phyloP scores from a whole-genome alignment of 352 stramenopile species.

The Phytopythium helicoides region DNA sequence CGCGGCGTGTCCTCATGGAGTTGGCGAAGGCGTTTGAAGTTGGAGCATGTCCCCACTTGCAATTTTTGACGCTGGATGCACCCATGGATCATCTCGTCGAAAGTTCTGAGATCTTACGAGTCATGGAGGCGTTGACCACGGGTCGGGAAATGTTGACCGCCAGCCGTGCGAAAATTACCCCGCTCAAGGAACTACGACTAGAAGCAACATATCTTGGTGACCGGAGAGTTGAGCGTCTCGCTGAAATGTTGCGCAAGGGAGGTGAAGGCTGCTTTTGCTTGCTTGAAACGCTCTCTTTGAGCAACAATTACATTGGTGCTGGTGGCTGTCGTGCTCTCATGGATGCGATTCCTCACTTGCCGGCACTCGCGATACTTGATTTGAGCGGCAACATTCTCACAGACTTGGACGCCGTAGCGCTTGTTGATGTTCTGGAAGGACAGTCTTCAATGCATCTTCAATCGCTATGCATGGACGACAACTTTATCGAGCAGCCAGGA shows the following conservation, averaged over 20 bases:
- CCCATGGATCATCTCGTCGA: constrained; percentile 61
- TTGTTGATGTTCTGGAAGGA: constrained; percentile 21
- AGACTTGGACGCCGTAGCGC: constrained; percentile 35
- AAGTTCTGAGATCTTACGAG: constrained; percentile 38
- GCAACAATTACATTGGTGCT: constrained; percentile 62
- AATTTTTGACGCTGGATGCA: constrained; percentile 32
- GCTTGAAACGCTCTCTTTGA: constrained; percentile 37
- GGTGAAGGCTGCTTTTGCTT: constrained; percentile 23
- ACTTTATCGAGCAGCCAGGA: constrained; percentile 26
- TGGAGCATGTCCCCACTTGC: constrained; percentile 29
- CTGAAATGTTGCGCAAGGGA: constrained; percentile 20
- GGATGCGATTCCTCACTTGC: constrained; percentile 18
- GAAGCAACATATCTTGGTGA: constrained; percentile 63
- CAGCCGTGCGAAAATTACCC: background rate
- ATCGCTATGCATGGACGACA: constrained; percentile 27
- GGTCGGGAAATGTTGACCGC: constrained; percentile 3
- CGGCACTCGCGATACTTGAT: constrained; percentile 25
- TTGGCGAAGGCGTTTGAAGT: constrained; percentile 24
- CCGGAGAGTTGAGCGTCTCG: constrained; percentile 28
- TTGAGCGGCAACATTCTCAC: constrained; percentile 61
- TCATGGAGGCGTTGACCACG: constrained; percentile 32
- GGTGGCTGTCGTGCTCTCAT: constrained; percentile 35
- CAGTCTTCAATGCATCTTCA: constrained; percentile 7
- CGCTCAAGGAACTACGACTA: constrained; percentile 32
- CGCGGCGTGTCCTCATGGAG: constrained; percentile 12